phyloP scores from a whole-genome alignment of 352 stramenopile genomes.

The Phytophthora ramorum region DNA sequence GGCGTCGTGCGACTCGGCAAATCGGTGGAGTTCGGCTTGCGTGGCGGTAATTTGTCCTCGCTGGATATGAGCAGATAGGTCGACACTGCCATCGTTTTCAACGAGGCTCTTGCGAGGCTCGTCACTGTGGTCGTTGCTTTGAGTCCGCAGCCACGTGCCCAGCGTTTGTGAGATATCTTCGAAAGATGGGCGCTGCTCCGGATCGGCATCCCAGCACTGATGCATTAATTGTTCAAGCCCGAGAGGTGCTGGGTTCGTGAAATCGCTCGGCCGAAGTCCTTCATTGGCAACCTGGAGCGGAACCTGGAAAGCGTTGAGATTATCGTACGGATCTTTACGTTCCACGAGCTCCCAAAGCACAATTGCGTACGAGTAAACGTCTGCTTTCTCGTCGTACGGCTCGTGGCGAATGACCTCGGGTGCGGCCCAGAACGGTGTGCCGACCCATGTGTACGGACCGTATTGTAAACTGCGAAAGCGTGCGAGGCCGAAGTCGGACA shows the following conservation, averaged over 20 bases:
- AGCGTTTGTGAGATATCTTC: slow-evolving; percentile 66
- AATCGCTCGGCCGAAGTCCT: slow-evolving; percentile 58
- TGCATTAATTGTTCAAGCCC: slow-evolving; percentile 76
- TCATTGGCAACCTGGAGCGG: slow-evolving; percentile 77
- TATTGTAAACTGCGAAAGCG: slow-evolving; percentile 54
- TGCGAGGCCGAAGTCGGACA: slow-evolving; percentile 77
- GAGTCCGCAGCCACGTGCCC: slow-evolving; percentile 55
- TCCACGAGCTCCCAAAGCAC: slow-evolving; percentile 83
- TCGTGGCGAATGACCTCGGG: slow-evolving; percentile 83
- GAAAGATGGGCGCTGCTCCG: slow-evolving; percentile 72
- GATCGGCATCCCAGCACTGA: slow-evolving; percentile 77
- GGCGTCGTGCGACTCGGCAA: slow-evolving; percentile 67
- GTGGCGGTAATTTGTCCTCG: slow-evolving; percentile 54
- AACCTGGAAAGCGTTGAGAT: slow-evolving; percentile 81
- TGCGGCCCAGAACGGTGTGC: slow-evolving; percentile 81
- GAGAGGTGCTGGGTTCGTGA: slow-evolving; percentile 56
- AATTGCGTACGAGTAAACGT: slow-evolving; percentile 82
- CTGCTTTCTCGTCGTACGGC: slow-evolving; percentile 75
- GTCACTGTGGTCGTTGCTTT: slow-evolving; percentile 21
- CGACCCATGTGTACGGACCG: slow-evolving; percentile 74
- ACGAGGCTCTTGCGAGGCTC: slow-evolving; percentile 20
- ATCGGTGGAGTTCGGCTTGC: slow-evolving; percentile 58
- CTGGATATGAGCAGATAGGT: slow-evolving; percentile 64
- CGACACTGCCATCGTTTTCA: slow-evolving; percentile 30
- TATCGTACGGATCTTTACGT: slow-evolving; percentile 75